Percentiles rank a stretch among this genome's conserved stretches.
phyloP scores from a whole-genome alignment of 1,139 yeast genomes.

The Magnusiomyces tetraspermus region DNA sequence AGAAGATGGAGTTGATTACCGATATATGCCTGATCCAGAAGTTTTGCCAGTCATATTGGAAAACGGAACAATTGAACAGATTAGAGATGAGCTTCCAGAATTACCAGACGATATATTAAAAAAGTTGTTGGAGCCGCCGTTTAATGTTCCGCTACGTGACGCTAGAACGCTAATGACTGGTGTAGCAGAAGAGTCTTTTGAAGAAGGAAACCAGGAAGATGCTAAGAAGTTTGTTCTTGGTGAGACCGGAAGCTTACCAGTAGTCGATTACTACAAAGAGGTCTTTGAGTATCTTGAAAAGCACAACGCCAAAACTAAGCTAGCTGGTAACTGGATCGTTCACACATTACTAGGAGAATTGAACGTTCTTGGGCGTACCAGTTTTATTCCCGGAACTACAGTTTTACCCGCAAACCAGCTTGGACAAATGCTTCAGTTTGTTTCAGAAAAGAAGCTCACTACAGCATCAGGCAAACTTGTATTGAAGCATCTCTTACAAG shows the following conservation, averaged over 20 bases:
- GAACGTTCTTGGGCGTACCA: slow-evolving; percentile 40
- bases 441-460: slow-evolving; percentile 36
- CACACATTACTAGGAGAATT: slow-evolving; percentile 72
- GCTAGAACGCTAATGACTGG: slow-evolving; percentile 50
- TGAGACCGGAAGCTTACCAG: slow-evolving; percentile 7
- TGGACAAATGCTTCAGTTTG: slow-evolving; percentile 38
- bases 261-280: slow-evolving; percentile 45
- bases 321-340: slow-evolving; percentile 71
- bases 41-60: slow-evolving; percentile 50
- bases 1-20: slow-evolving; percentile 75
- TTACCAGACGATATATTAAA: slow-evolving; percentile 54
- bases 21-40: slow-evolving; percentile 94
- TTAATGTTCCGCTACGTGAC: slow-evolving; percentile 56
- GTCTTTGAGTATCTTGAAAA: slow-evolving; percentile 31
- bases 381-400: slow-evolving; percentile 26
- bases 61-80: slow-evolving; percentile 33
- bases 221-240: background rate
- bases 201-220: background rate
- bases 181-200: background rate
- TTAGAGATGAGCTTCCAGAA: slow-evolving; percentile 42
- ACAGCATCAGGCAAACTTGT: slow-evolving; percentile 58
- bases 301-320: slow-evolving; percentile 19
- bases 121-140: slow-evolving; percentile 44
- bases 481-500: slow-evolving; percentile 48
- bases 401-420: slow-evolving; percentile 29